Percentiles rank a stretch among this genome's conserved stretches.
Conservation (phyloP, 352 stramenopile genomes). For the Phytopythium boreale region DNA sequence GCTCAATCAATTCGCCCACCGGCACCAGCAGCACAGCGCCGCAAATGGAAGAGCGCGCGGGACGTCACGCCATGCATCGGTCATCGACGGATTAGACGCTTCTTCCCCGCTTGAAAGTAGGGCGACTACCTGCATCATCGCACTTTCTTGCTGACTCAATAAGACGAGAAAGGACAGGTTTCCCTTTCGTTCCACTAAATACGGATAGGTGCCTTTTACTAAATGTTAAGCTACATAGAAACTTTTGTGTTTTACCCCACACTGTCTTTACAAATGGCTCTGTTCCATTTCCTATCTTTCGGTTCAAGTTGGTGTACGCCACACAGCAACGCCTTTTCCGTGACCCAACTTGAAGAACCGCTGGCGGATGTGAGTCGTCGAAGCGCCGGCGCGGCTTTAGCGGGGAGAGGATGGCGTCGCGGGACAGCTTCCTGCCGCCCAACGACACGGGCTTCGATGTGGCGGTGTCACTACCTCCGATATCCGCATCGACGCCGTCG, state of each 20-base stretch:
- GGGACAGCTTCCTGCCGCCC: conserved; percentile 5
- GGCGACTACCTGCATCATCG: too few relatives aligned
- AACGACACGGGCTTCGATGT: conserved; percentile 26
- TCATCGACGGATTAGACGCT: too few relatives aligned
- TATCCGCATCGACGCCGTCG: not conserved
- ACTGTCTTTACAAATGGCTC: not conserved
- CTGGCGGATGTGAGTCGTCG: not conserved
- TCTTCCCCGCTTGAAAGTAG: too few relatives aligned
- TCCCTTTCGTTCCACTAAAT: too few relatives aligned
- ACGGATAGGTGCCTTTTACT: too few relatives aligned
- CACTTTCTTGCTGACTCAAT: too few relatives aligned
- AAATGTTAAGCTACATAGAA: too few relatives aligned
- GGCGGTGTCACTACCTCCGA: not conserved
- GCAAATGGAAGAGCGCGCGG: too few relatives aligned
- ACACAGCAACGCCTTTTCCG: not conserved
- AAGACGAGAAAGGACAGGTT: too few relatives aligned
- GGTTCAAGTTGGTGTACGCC: not conserved
- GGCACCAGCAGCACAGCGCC: not conserved
- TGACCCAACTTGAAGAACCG: not conserved
- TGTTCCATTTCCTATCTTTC: not conserved
- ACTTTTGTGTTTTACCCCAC: too few relatives aligned
- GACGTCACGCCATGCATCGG: too few relatives aligned
- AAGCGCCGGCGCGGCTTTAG: not conserved
- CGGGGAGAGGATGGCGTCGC: conserved; percentile 3
- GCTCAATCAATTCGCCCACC: not conserved